Conservation (phyloP, 495 filamentous ascomycete genomes). For the Rusavskia elegans region DNA sequence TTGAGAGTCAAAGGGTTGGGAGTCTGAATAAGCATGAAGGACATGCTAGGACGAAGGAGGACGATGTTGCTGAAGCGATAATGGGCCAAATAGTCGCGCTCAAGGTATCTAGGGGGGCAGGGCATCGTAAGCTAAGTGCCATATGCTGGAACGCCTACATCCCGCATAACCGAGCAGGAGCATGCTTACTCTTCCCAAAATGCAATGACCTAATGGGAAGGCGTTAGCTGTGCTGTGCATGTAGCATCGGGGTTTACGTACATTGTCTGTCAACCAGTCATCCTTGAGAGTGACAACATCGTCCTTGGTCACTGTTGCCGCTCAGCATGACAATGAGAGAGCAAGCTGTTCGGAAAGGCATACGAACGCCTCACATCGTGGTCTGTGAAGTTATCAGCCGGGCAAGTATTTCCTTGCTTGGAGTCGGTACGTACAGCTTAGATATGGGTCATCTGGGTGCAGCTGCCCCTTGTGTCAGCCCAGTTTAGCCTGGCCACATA, state of each 20-base stretch:
- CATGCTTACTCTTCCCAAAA: slow-evolving; percentile 89
- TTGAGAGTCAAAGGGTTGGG: slow-evolving; percentile 57
- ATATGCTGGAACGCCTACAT: background rate
- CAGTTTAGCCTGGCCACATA: background rate
- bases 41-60: slow-evolving; percentile 84
- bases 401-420: background rate
- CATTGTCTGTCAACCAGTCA: slow-evolving; percentile 98
- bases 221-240: background rate
- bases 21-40: slow-evolving; percentile 80
- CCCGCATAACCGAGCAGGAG: background rate
- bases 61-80: slow-evolving; percentile 72
- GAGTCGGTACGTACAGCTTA: slow-evolving; percentile 43
- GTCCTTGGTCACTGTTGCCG: slow-evolving; percentile 50
- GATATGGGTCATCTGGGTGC: slow-evolving; percentile 52
- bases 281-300: slow-evolving; percentile 76
- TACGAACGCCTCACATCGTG: slow-evolving; percentile 54
- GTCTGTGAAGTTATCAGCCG: slow-evolving; percentile 29
- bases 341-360: slow-evolving; percentile 4
- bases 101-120: slow-evolving; percentile 50
- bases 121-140: background rate
- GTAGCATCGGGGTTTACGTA: slow-evolving; percentile 27
- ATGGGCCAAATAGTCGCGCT: slow-evolving; percentile 64
- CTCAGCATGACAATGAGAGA: slow-evolving; percentile 3
- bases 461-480: slow-evolving; percentile 22
- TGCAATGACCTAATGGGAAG: slow-evolving; percentile 51